A percentile compares a stretch with the other conserved stretches of the same genome.
phyloP scores from a whole-genome alignment of 345 rosid species.

The Eucalyptus urophylla region DNA sequence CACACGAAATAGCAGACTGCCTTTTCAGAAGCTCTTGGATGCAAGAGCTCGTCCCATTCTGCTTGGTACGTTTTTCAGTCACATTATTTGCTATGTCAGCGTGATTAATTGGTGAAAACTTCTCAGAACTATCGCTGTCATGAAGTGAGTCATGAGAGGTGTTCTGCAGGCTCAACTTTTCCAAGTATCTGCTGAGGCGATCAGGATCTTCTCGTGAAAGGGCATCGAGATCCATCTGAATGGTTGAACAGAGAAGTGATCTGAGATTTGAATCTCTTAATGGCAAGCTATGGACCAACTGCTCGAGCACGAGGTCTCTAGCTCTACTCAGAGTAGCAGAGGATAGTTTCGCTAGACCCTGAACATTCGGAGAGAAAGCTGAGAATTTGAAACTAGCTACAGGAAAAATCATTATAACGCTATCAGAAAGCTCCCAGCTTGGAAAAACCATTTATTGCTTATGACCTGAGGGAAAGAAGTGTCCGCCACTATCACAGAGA shows the following conservation, averaged over 20 bases:
- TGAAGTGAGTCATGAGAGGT: not conserved
- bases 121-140: not conserved
- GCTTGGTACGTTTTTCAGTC: not conserved
- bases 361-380: not conserved
- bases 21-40: conserved; percentile 27
- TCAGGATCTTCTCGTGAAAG: conserved; percentile 5
- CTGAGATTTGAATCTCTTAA: conserved; percentile 57
- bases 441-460: not conserved
- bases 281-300: conserved; percentile 33
- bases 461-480: conserved; percentile 74
- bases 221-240: conserved; percentile 35
- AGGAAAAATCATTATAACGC: not conserved
- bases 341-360: conserved; percentile 75
- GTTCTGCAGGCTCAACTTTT: conserved; percentile 14
- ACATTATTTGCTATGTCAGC: not conserved
- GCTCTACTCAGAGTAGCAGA: conserved; percentile 29
- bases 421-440: not conserved
- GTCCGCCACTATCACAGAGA: conserved; percentile 33
- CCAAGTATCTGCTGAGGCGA: conserved; percentile 9
- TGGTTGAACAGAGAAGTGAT: conserved; percentile 42
- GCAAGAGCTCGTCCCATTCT: conserved; percentile 17
- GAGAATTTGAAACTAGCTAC: not conserved
- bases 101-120: not conserved
- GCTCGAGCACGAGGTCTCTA: conserved; percentile 27
- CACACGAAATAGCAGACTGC: conserved; percentile 42